Base-by-base conservation (phyloP, 192 early-diverging fungal species). In the Coemansia sp. region DNA sequence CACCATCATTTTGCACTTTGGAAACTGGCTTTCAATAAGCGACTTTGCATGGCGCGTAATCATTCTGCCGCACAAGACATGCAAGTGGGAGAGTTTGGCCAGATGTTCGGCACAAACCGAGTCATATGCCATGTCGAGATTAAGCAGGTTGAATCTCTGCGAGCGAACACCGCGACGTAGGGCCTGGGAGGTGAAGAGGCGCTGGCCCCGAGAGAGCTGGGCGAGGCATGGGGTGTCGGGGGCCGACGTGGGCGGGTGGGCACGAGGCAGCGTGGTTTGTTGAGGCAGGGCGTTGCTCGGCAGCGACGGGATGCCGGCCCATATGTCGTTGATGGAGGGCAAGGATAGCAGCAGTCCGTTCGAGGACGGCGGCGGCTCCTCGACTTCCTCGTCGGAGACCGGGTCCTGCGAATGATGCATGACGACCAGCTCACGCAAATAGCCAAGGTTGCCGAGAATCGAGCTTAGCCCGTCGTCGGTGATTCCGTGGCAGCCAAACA, bases 1-100 rank as follows among this genome's bases (percentile, higher is more conserved):
- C 18, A 78, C 75, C 75, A 71, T 70, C 68, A 78, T 78, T 31
- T 68, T 71, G 60, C 75, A 78, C 45, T 67, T 66, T 12, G 75
- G 75, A 46, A 78, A 78, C 60, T 78, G 75, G 36, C 16, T 57
- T 51, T 78, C 68, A 32, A 78, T 63, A 11, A 78, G 60, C 18
- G 65, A 67, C 37, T 78, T 78, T 36, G 75, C 75, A 46, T 78
- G 67, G 47, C 65, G 60, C 2, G 75, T 78, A 31, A 78, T 78
- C 60, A 71, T 57, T 12, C 75, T 49, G 15, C 75, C 75, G 16
- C 68, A 78, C 32, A 78, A 57, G 3, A 67, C 58, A 9, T 71
- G 68, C 14, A 78, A 37, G 17, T 71, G 67, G 5, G 60, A 53
- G 37, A 78, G 75, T 43, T 59, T 61, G 1, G 75, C 69, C 16